Base-by-base conservation (phyloP, 23 red algal genomes). In the Gracilaria gracilis region DNA sequence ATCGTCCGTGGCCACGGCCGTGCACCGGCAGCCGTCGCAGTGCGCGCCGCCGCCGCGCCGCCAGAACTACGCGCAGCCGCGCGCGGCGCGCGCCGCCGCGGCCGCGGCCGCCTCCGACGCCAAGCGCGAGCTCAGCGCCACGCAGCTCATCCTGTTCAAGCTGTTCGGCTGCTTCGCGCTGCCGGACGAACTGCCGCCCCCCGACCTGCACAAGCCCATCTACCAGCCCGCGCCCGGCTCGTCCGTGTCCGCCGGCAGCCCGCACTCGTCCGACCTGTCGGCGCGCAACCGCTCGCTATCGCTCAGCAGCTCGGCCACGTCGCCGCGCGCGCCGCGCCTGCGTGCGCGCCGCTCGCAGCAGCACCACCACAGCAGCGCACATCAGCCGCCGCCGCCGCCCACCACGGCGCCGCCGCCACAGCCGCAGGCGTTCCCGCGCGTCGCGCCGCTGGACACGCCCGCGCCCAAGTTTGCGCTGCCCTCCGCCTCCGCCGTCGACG, bases 71-170 rank as follows among this genome's bases (percentile, higher is more conserved):
- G 72, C 72, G 24, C 72, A 77, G 21, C 72, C 38, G 7, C 24
- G n/a, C 12, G 0, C 27, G 2, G 23, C 20, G 38, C 38, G 72
- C 42, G 20, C 19, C 1, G 2, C 31, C 9, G 8, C 31, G 20
- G 40, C 17, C 1, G 15, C 64, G 31, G 4, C 31, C 39, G 40
- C 17, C 72, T n/a, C n/a, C n/a, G 44, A 53, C 19, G n/a, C 25
- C 35, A 82, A 82, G 54, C 46, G 79, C 39, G 79, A 82, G 79
- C 79, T 82, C 19, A 47, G 35, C 33, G 58, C 58, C 49, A 65
- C 58, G 20, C 54, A 82, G 28, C 79, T 82, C 21, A 11, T 82
- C 14, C 54, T 82, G 31, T 82, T 82, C 58, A 82, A 82, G 37
- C 36, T 82, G 0, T 82, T 82, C 37, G 79, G 79, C 31, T 82